Base-by-base conservation (phyloP, 73 alveolate genomes). In the Blepharisma stoltei region DNA sequence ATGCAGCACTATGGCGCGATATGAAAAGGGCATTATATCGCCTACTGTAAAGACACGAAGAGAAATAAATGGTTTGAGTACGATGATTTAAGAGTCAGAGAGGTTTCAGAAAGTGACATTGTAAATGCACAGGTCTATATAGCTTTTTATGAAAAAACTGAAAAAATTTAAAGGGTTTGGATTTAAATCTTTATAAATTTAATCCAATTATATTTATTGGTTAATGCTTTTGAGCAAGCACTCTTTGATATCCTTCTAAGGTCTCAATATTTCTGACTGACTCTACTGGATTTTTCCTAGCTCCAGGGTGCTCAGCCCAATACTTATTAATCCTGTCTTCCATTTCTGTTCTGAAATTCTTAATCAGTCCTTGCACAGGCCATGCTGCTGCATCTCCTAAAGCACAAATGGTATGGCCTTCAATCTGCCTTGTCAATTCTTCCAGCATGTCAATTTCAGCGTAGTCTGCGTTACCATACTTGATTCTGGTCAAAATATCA, bases 301-400 rank as follows among this genome's bases (percentile, higher is more conserved):
- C 38, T 44, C 48, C 54, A 38, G 96, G 96, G 84, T 89, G 88
- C 81, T 86, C 83, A 23, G 98, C 91, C 81, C 89, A 90, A 75
- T 86, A 92, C 54, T 71, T 85, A 54, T 92, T 96, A 43, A 92
- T 92, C 78, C 98, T 89, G 67, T 92, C 98, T 78, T 92, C 98
- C 68, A 92, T 89, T 78, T 81, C 96, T 54, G 87, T 88, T 80
- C 98, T 86, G 71, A 82, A 92, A 53, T 84, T 66, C 70, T 91
- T 82, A 70, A 92, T 92, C 32, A 92, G 70, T 25, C 98, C 98
- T 83, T 92, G 88, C 23, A 92, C 95, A 11, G 98, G 98, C 98
- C 98, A 92, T 8, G 98, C 98, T 48, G 98, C 98, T 18, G 98
- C 98, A 83, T 92, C 98, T 27, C 98, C 98, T 37, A 92, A 77